Evolutionary conservation across 2,329 filamentous ascomycete genomes (phyloP).

Genomic region (Xylariaceae sp.): DNA sequence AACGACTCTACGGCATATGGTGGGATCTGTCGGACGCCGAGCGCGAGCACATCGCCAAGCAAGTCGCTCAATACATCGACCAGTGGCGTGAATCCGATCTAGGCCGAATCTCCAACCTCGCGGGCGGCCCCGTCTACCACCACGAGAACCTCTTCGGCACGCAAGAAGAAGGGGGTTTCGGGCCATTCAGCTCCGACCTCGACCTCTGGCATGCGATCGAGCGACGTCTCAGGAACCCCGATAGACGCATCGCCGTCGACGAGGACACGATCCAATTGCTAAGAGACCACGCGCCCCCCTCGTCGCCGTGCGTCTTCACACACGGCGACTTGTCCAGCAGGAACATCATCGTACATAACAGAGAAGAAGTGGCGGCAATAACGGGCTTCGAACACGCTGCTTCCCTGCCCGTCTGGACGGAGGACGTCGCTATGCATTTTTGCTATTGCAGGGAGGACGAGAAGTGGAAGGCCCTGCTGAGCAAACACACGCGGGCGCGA

Average conservation of each 20-base stretch:
- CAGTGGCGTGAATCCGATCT: conserved; percentile 31
- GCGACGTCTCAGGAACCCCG: conserved; percentile 12
- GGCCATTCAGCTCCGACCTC: conserved; percentile 33
- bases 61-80: conserved; percentile 32
- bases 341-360: conserved; percentile 33
- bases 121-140: conserved; percentile 25
- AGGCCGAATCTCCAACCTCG: conserved; percentile 17
- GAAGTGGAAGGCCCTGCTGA: conserved; percentile 39
- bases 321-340: conserved; percentile 39
- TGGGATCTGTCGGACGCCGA: conserved; percentile 25
- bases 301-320: conserved; percentile 35
- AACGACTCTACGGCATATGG: conserved; percentile 39
- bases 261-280: conserved; percentile 24
- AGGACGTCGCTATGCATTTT: conserved; percentile 35
- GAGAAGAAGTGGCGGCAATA: conserved; percentile 28
- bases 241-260: no score
- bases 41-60: conserved; percentile 29
- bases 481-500: conserved; percentile 21
- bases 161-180: conserved; percentile 21
- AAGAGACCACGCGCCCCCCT: conserved; percentile 34
- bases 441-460: conserved; percentile 38
- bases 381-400: conserved; percentile 37
- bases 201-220: conserved; percentile 32
- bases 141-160: conserved; percentile 34
- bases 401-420: conserved; percentile 38